These are phyloP conservation scores for Conidiobolus incongruus DNA, from an alignment of 371 early-diverging fungal genomes.

Conservation along the genomic window DNA sequence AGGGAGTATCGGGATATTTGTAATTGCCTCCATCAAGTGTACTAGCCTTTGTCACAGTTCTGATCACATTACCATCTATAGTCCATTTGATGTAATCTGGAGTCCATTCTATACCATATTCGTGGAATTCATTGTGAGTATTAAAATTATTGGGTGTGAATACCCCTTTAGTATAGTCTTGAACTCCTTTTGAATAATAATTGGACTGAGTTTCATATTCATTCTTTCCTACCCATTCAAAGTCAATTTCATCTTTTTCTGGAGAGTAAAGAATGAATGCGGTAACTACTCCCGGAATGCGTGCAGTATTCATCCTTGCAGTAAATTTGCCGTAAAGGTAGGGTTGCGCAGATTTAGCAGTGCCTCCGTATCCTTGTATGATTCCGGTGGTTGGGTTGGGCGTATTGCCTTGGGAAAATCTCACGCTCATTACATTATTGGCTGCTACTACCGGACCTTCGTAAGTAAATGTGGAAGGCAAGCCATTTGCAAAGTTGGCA, in stretches of 20 bases:
- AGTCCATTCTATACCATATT: slow-evolving; percentile 25
- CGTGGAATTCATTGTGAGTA: slow-evolving; percentile 10
- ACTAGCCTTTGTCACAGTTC: slow-evolving; percentile 17
- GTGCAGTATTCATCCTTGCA: slow-evolving; percentile 24
- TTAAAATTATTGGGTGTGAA: slow-evolving; percentile 3
- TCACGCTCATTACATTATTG: background rate
- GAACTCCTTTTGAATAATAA: slow-evolving; percentile 31
- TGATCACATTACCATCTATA: slow-evolving; percentile 17
- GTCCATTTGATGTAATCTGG: slow-evolving; percentile 24
- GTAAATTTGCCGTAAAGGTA: slow-evolving; percentile 23
- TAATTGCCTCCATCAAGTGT: slow-evolving; percentile 9
- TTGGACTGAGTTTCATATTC: slow-evolving; percentile 28
- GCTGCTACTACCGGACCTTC: background rate
- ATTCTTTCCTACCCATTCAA: slow-evolving; percentile 35
- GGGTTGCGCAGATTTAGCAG: background rate
- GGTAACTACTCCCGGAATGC: slow-evolving; percentile 29
- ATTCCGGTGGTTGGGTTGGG: slow-evolving; percentile 1
- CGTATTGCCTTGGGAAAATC: background rate
- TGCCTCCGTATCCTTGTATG: background rate
- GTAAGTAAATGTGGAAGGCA: background rate
- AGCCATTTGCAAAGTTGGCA: too few relatives aligned
- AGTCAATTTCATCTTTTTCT: slow-evolving; percentile 40
- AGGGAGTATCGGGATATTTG: slow-evolving; percentile 23
- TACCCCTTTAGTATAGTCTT: slow-evolving; percentile 17
- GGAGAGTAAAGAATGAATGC: slow-evolving; percentile 24